Evolutionary conservation across 2,329 filamentous ascomycete genomes (phyloP).

Genomic region (Trichophyton mentagrophytes): DNA sequence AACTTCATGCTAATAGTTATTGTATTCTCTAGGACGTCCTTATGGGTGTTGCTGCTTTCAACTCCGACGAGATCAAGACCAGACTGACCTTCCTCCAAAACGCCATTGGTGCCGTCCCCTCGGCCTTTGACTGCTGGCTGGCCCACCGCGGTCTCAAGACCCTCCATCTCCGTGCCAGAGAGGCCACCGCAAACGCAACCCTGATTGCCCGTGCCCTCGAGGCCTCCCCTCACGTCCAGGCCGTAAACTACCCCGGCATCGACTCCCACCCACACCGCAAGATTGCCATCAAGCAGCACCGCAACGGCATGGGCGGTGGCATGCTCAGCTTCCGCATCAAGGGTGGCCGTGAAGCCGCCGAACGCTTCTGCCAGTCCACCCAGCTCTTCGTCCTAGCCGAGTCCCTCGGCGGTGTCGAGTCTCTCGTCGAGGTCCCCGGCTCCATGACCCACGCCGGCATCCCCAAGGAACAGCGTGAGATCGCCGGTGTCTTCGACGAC

Average conservation of each 20-base stretch:
- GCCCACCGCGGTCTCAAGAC: slow-evolving; percentile 96
- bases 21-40: slow-evolving; percentile 56
- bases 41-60: slow-evolving; percentile 95
- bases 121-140: slow-evolving; percentile 94
- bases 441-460: slow-evolving; percentile 98
- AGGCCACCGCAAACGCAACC: slow-evolving; percentile 70
- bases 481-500: slow-evolving; percentile 88
- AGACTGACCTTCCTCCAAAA: slow-evolving; percentile 88
- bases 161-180: slow-evolving; percentile 77
- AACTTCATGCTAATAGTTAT: background rate
- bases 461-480: slow-evolving; percentile 76
- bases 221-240: slow-evolving; percentile 64
- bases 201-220: slow-evolving; percentile 65
- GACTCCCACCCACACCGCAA: slow-evolving; percentile 73
- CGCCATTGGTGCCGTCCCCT: slow-evolving; percentile 89
- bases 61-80: slow-evolving; percentile 63
- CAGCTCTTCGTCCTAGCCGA: slow-evolving; percentile 89
- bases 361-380: slow-evolving; percentile 82
- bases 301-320: slow-evolving; percentile 84
- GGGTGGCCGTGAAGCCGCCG: slow-evolving; percentile 72
- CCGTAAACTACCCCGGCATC: slow-evolving; percentile 91
- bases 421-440: slow-evolving; percentile 77
- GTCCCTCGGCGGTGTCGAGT: slow-evolving; percentile 83
- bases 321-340: slow-evolving; percentile 95
- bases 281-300: slow-evolving; percentile 82